Percentiles rank a stretch among this genome's conserved stretches.
Evolutionary conservation across 1,284 basidiomycete genomes (phyloP).

Genomic region (Naganishia cerealis): DNA sequence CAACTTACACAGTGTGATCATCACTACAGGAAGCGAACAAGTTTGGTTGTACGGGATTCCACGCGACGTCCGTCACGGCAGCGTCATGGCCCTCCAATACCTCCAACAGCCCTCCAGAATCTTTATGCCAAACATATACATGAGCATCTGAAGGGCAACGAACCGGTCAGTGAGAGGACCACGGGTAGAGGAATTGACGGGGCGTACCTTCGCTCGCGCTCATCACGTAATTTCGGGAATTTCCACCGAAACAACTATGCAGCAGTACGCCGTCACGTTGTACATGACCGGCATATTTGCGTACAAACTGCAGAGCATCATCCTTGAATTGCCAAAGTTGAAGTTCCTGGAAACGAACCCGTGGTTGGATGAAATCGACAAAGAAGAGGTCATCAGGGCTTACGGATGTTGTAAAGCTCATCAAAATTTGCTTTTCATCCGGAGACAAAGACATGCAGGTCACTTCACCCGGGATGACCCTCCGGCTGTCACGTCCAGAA

Average conservation of each 20-base stretch:
- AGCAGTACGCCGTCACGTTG: slow-evolving; percentile 76
- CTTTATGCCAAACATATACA: slow-evolving; percentile 93
- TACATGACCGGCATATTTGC: slow-evolving; percentile 77
- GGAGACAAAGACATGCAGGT: slow-evolving; percentile 80
- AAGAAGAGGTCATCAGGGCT: slow-evolving; percentile 49
- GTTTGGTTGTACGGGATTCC: slow-evolving; percentile 78
- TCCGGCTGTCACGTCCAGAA: slow-evolving; percentile 1
- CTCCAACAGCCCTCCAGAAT: slow-evolving; percentile 77
- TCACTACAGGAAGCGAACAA: slow-evolving; percentile 94
- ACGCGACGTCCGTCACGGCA: slow-evolving; percentile 91
- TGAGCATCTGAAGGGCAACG: slow-evolving; percentile 65
- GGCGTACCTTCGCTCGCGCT: slow-evolving; percentile 88
- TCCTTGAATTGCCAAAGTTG: slow-evolving; percentile 77
- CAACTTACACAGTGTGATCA: slow-evolving; percentile 66
- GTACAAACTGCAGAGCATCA: slow-evolving; percentile 63
- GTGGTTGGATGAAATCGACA: not conserved
- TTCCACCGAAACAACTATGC: slow-evolving; percentile 90
- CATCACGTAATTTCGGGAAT: slow-evolving; percentile 81
- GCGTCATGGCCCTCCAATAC: slow-evolving; percentile 79
- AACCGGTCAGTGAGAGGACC: not conserved
- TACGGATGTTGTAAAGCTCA: slow-evolving; percentile 83
- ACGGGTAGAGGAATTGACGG: not conserved
- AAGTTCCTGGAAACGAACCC: slow-evolving; percentile 65
- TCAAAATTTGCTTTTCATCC: slow-evolving; percentile 81
- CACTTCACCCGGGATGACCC: slow-evolving; percentile 22